Evolutionary conservation across 148 eudicot species (phyloP).

Genomic region (Amaranthus cruentus): DNA sequence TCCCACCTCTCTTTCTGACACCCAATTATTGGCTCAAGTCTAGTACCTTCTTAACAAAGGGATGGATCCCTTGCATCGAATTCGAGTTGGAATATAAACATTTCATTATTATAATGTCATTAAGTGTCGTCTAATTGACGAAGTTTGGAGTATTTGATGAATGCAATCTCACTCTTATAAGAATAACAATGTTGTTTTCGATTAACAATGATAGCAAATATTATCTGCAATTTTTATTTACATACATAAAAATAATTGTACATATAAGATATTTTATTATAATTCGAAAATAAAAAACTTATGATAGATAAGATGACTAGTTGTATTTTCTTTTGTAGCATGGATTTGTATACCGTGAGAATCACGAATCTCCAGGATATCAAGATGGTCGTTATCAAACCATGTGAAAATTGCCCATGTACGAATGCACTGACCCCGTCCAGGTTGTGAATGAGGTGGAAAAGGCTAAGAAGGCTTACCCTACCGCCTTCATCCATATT

Average conservation of each 20-base stretch:
- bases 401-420: slow-evolving; percentile 62
- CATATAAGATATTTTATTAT: too few species aligned
- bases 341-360: slow-evolving; percentile 44
- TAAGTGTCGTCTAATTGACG: not conserved
- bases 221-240: too few species aligned
- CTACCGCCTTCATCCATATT: slow-evolving; percentile 40
- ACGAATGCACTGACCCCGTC: slow-evolving; percentile 42
- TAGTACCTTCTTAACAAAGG: slow-evolving; percentile 36
- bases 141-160: too few species aligned
- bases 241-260: too few species aligned
- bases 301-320: too few species aligned
- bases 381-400: slow-evolving; percentile 59
- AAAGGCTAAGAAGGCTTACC: slow-evolving; percentile 43
- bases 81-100: slow-evolving; percentile 31
- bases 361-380: slow-evolving; percentile 43
- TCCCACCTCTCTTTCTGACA: slow-evolving; percentile 24
- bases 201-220: too few species aligned
- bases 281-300: too few species aligned
- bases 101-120: not conserved
- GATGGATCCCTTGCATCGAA: slow-evolving; percentile 57
- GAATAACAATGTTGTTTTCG: too few species aligned
- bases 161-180: too few species aligned
- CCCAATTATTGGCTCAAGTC: slow-evolving; percentile 17
- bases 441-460: slow-evolving; percentile 34
- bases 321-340: slow-evolving; percentile 1